Conservation (phyloP, 495 filamentous ascomycete species). For the Penicillium bialowiezense region DNA sequence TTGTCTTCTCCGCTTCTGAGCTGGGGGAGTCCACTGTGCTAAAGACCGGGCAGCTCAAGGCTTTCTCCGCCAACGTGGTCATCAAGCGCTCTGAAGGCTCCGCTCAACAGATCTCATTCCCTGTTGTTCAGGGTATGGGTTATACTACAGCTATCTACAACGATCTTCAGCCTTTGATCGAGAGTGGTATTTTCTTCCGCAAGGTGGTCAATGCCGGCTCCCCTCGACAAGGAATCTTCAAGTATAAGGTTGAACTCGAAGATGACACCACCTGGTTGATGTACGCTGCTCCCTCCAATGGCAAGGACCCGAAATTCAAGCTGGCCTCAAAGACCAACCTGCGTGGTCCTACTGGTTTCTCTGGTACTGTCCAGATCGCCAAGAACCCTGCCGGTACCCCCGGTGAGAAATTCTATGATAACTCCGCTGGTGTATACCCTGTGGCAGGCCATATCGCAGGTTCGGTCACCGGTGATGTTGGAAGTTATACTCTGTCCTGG, state of each 20-base stretch:
- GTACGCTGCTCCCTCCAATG: conserved; percentile 61
- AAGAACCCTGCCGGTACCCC: conserved; percentile 61
- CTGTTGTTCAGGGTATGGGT: conserved; percentile 86
- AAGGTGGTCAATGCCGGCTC: conserved; percentile 58
- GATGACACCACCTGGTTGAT: conserved; percentile 77
- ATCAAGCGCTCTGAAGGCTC: conserved; percentile 54
- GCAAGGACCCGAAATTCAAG: conserved; percentile 46
- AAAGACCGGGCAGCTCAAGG: conserved; percentile 58
- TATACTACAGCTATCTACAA: conserved; percentile 81
- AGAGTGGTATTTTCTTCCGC: conserved; percentile 70
- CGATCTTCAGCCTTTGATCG: conserved; percentile 64
- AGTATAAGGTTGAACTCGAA: conserved; percentile 70
- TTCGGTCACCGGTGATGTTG: conserved; percentile 51
- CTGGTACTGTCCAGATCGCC: conserved; percentile 76
- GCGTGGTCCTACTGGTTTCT: conserved; percentile 50
- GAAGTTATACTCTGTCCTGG: conserved; percentile 72
- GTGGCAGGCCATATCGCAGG: conserved; percentile 61
- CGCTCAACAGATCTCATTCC: conserved; percentile 63
- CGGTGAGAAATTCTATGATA: conserved; percentile 71
- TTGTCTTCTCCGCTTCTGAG: conserved; percentile 76
- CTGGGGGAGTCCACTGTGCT: conserved; percentile 58
- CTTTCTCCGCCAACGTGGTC: conserved; percentile 72
- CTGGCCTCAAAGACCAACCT: conserved; percentile 47
- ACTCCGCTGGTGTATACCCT: conserved; percentile 72
- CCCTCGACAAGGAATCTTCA: conserved; percentile 63